Base-by-base conservation (phyloP, 116 monocot species). In the Dioscorea cayenensis region DNA sequence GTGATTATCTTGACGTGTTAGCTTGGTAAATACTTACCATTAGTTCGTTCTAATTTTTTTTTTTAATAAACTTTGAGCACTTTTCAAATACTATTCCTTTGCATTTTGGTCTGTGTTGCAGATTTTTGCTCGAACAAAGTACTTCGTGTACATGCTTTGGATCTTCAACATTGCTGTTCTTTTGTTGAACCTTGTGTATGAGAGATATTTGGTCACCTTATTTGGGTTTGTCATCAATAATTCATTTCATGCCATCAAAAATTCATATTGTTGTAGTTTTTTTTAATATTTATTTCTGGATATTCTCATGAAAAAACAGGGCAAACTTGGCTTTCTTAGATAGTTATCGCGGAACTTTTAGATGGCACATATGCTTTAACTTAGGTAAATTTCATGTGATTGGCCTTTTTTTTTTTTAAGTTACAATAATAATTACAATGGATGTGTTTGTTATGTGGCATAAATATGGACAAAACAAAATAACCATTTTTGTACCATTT, bases 351-450 rank as follows among this genome's bases (percentile, higher is more conserved):
- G 92, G 96, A 32, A 84, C 86, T 66, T 97, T 97, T 78, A 82
- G 96, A 64, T 97, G 96, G 96, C 93, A 97, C n/a, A 97, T 97
- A 79, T 97, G 96, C 84, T 97, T 92, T 75, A 97, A 97, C 72
- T 82, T 97, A 65, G 92, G 95, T 96, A 96, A 70, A 36, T 18
- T 69, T 51, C 25, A 51, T 51, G 51, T 17, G 17, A 14, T 2
- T 51, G 51, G 11, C 51, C 0, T n/a, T 18, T n/a, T 18, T 18
- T 18, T 16, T 55, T 55, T n/a, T 14, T 55, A 18, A 18, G 5
- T 55, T 18, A n/a, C 17, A 55, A 52, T 55, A 19, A 19, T 18
- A 55, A 55, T 55, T 4, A 55, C 1, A n/a, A 16, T 55, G 11
- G 51, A 17, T 5, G 2, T 32, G 32, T 32, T 2, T 32, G 4